Conservation (phyloP, 208 protist species). For the Wallacemonas sp. region DNA sequence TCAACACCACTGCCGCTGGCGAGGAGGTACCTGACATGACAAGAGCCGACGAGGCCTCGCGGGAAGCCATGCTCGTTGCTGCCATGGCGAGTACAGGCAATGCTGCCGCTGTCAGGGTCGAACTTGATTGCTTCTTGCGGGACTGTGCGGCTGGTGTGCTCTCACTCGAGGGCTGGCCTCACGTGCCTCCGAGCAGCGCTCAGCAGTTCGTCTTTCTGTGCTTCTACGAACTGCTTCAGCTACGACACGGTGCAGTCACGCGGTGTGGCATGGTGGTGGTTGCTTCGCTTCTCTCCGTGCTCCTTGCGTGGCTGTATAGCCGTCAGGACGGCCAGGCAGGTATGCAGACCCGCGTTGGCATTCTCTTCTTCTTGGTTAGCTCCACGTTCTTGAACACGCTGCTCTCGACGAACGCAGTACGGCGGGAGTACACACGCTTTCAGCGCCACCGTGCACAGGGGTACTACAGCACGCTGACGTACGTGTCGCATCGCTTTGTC, state of each 20-base stretch:
- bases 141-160: conserved; percentile 43
- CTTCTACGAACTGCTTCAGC: conserved; percentile 43
- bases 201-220: conserved; percentile 51
- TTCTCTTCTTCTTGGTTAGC: conserved; percentile 69
- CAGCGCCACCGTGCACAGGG: conserved; percentile 48
- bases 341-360: conserved; percentile 68
- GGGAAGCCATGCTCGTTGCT: background rate
- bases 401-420: conserved; percentile 41
- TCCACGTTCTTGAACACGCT: conserved; percentile 59
- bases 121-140: conserved; percentile 42
- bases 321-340: conserved; percentile 46
- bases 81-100: conserved; percentile 21
- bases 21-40: background rate
- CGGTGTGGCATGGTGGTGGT: conserved; percentile 20
- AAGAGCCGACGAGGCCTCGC: background rate
- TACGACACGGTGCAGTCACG: conserved; percentile 40
- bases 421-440: conserved; percentile 50
- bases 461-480: conserved; percentile 56
- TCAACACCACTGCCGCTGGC: background rate
- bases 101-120: conserved; percentile 19
- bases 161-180: conserved; percentile 22
- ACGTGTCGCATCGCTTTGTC: conserved; percentile 37
- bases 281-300: conserved; percentile 25
- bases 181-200: conserved; percentile 26
- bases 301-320: conserved; percentile 53